Evolutionary conservation across 1,284 basidiomycete species (phyloP), one percentile per base, ranked within the genome.

Genomic region (Psilocybe mexicana): DNA sequence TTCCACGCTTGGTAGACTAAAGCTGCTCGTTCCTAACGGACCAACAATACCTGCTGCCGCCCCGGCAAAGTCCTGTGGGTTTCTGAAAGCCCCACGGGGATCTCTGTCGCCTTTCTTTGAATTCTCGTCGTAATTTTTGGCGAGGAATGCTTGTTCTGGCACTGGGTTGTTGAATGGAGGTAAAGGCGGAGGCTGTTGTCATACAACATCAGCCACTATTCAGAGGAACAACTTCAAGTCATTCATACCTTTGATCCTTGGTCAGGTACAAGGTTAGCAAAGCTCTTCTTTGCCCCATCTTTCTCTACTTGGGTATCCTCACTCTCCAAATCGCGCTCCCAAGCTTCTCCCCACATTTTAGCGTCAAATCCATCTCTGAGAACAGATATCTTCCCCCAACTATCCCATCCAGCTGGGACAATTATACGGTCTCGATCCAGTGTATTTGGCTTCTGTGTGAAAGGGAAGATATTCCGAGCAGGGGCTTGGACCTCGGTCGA

Each of bases 331-430:
- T 89, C 87, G 48, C 76, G 76, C 61, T 94, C 91, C 92, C 93
- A 98, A 24, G 90, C 92, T 55, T 89, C 87, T 1, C 86, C 87
- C 82, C 93, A 92, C 47, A 81, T 72, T 52, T 84, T 87, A 0
- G 92, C 87, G 61, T 97, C 94, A 66, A 98, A 99, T 0, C 93
- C 90, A 45, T 98, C 96, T 49, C 94, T 79, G 55, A 98, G 75
- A 2, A 98, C 91, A 2, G 83, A 82, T 62, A 98, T 98, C 79
- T 98, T 98, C 2, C 94, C 95, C 92, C 93, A 98, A 62, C 90
- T 93, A 72, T 99, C 96, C 97, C 96, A 99, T 2, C 96, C 97
- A 1, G 92, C 83, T 1, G 96, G 97, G 0, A 99, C 88, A 48
- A 97, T 83, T 49, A 99, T 90, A 6, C 86, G 88, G 67, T 98